Base-by-base conservation (phyloP, 2,329 filamentous ascomycete genomes). In the Pestalotiopsis sp. region DNA sequence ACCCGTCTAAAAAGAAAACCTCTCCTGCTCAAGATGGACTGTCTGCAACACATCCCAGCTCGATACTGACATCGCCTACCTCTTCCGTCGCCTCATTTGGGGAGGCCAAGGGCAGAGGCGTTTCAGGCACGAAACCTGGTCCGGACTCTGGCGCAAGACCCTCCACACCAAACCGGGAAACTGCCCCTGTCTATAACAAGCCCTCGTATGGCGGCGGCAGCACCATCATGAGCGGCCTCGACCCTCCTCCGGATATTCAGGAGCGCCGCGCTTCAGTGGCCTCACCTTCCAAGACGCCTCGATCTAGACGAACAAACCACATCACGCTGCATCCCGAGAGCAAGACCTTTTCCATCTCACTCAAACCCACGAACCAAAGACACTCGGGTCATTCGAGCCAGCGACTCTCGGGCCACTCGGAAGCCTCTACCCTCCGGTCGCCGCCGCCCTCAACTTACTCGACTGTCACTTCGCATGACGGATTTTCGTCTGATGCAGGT, bases 311-410 rank as follows among this genome's bases (percentile, higher is more conserved):
- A 69, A 79, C 79, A 66, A 84, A 83, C 70, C 75, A 84, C 38
- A 83, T 90, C 69, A 83, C 82, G 66, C 78, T 90, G 36, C 82
- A 89, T 72, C 76, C 86, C 5, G 85, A 90, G 76, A 62, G 59
- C 25, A 88, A 88, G 77, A 90, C 87, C 4, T 90, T 90, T 72
- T 87, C 86, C 17, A 77, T 89, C 45, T 77, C 84, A 31, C 75
- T 80, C 36, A 79, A 78, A 58, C 70, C 74, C 57, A 70, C 74
- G 71, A 65, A 73, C 67, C 49, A 68, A 61, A 68, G 75, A 69
- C 58, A 68, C 66, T 76, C 74, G 41, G 72, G 74, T 67, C 59
- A 20, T n/a, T 59, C 55, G 6, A 9, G 17, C 17, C 45, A 52
- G 20, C 45, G 45, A 52, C 45, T 52, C 20, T 52, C 45, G n/a